These are phyloP conservation scores for Lasiodiplodia citricola DNA, from an alignment of 2,329 filamentous ascomycete genomes.

Conservation along the genomic window DNA sequence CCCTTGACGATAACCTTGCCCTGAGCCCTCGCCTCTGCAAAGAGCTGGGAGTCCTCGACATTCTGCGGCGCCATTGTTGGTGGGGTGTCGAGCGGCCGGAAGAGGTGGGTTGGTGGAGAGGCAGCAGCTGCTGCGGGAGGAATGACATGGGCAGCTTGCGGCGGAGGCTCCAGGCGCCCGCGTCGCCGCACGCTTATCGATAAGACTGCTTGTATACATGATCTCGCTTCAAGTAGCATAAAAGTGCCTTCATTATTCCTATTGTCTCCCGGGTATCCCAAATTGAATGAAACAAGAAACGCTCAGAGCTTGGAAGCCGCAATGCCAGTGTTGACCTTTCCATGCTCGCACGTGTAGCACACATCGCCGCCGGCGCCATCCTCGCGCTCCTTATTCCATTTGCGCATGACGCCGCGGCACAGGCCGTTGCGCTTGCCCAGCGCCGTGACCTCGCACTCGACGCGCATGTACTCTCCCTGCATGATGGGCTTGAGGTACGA, in stretches of 20 bases:
- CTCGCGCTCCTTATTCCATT: slow-evolving; percentile 33
- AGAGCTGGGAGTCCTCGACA: slow-evolving; percentile 44
- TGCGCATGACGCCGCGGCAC: slow-evolving; percentile 48
- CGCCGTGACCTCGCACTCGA: slow-evolving; percentile 53
- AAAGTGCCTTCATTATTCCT: background rate
- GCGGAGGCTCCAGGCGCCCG: slow-evolving; percentile 8
- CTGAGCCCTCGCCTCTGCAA: slow-evolving; percentile 37
- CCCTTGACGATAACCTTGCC: slow-evolving; percentile 42
- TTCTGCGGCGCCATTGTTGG: slow-evolving; percentile 38
- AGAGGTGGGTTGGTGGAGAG: slow-evolving; percentile 1
- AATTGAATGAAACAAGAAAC: background rate
- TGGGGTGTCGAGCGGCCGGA: background rate
- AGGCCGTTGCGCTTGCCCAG: slow-evolving; percentile 49
- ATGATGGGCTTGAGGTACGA: slow-evolving; percentile 52
- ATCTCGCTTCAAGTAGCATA: background rate
- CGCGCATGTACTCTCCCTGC: slow-evolving; percentile 46
- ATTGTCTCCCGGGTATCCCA: background rate
- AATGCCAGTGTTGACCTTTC: slow-evolving; percentile 35
- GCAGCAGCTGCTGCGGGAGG: slow-evolving; percentile 11
- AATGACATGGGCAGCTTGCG: slow-evolving; percentile 10
- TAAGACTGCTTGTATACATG: background rate
- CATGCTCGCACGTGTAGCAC: slow-evolving; percentile 47
- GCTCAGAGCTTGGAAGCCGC: slow-evolving; percentile 13
- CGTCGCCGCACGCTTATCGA: slow-evolving; percentile 3
- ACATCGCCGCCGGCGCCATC: slow-evolving; percentile 43